Evolutionary conservation across 352 stramenopile species (phyloP).

Genomic region (Pythium insidiosum): DNA sequence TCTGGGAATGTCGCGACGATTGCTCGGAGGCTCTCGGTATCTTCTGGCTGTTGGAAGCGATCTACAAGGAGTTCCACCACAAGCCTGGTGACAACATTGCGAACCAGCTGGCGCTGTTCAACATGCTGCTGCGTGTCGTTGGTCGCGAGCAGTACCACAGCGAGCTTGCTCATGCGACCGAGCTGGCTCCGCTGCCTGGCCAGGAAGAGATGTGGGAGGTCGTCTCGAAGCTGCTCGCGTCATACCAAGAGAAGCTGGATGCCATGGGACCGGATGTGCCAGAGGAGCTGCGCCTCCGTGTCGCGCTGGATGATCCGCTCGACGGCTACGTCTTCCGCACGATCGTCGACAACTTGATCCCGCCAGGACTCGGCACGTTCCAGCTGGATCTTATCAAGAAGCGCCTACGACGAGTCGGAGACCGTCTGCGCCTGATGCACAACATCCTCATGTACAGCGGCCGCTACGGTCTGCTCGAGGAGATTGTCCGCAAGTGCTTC

Average conservation of each 20-base stretch:
- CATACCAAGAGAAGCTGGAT: slow-evolving; percentile 70
- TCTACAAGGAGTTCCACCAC: slow-evolving; percentile 83
- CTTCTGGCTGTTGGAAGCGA: slow-evolving; percentile 66
- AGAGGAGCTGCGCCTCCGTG: slow-evolving; percentile 56
- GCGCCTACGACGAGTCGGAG: slow-evolving; percentile 75
- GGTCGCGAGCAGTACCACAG: slow-evolving; percentile 68
- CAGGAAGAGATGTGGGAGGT: slow-evolving; percentile 75
- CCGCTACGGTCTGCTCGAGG: slow-evolving; percentile 73
- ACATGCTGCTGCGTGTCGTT: slow-evolving; percentile 81
- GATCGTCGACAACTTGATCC: slow-evolving; percentile 83
- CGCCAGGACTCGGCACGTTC: slow-evolving; percentile 63
- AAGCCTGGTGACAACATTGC: slow-evolving; percentile 80
- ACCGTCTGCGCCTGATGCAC: slow-evolving; percentile 82
- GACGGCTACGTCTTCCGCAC: slow-evolving; percentile 85
- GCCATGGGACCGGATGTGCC: slow-evolving; percentile 52
- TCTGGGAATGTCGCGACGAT: slow-evolving; percentile 83
- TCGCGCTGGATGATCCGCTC: slow-evolving; percentile 62
- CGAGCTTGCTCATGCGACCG: slow-evolving; percentile 53
- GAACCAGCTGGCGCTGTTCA: slow-evolving; percentile 75
- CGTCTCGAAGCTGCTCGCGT: slow-evolving; percentile 47
- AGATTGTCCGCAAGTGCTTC: slow-evolving; percentile 89
- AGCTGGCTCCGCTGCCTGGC: slow-evolving; percentile 52
- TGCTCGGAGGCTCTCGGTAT: slow-evolving; percentile 67
- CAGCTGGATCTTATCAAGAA: slow-evolving; percentile 88
- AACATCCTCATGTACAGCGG: slow-evolving; percentile 88